Conservation (phyloP, 2,329 filamentous ascomycete species). For the Xylaria sp. region DNA sequence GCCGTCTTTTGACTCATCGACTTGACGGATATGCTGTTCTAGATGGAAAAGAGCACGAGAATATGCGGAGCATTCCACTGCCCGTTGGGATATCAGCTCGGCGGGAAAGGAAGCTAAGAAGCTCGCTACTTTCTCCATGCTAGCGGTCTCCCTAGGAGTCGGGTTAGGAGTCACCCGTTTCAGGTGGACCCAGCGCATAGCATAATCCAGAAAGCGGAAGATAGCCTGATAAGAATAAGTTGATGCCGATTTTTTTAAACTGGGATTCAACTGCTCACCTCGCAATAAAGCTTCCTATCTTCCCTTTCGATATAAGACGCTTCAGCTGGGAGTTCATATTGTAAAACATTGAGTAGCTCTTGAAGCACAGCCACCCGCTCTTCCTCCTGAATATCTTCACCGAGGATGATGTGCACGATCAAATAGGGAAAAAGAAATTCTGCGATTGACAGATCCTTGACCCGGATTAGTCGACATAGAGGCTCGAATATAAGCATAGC, state of each 20-base stretch:
- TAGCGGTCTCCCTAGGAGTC: constrained; percentile 59
- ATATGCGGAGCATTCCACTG: constrained; percentile 94
- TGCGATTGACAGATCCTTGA: constrained; percentile 86
- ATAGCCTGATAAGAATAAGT: constrained; percentile 71
- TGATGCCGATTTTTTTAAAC: not conserved
- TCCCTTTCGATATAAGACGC: constrained; percentile 73
- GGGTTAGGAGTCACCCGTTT: constrained; percentile 62
- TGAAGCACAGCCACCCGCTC: constrained; percentile 73
- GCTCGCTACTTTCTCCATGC: constrained; percentile 60
- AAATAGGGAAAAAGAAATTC: constrained; percentile 91
- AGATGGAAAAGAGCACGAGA: constrained; percentile 92
- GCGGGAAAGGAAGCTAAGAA: constrained; percentile 74
- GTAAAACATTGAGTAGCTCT: constrained; percentile 81
- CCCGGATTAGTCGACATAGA: constrained; percentile 82
- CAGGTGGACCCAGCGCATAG: constrained; percentile 87
- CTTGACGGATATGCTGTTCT: constrained; percentile 82
- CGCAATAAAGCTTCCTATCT: constrained; percentile 84
- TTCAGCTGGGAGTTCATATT: constrained; percentile 63
- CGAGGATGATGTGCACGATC: constrained; percentile 83
- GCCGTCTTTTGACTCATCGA: constrained; percentile 58
- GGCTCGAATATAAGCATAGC: constrained; percentile 83
- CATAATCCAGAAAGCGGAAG: constrained; percentile 90
- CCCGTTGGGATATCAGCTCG: constrained; percentile 80
- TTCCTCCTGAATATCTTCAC: constrained; percentile 68
- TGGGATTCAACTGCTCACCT: constrained; percentile 65